Base-by-base conservation (phyloP, 169 alveolate genomes). In the Plasmodium cynomolgi region DNA sequence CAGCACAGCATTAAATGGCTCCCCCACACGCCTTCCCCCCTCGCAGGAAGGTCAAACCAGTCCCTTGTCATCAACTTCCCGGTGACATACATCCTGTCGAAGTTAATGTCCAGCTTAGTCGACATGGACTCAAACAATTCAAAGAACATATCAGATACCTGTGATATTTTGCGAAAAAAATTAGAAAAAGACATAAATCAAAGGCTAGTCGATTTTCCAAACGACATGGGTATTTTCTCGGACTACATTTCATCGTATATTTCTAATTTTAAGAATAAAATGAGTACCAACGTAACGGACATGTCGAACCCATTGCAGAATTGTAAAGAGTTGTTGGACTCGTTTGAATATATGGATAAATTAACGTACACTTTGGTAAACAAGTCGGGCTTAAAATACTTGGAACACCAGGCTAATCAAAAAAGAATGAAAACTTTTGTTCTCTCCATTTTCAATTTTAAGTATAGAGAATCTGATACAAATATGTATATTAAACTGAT, bases 61-160 rank as follows among this genome's bases (percentile, higher is more conserved):
- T 17, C 13, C 26, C 20, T 85, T 9, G n/a, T 85, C 5, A 75
- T 85, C 15, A 85, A 85, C 62, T 54, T 15, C 44, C 84, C 93
- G 15, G 81, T 85, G 44, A 85, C 93, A 13, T 44, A 85, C 44
- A 54, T 85, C 41, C 81, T 85, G 15, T 85, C 93, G 15, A 85
- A 54, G 77, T 17, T 85, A 50, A 5, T 39, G 7, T 5, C 41
- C 17, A 74, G 33, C 47, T 54, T 85, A 47, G 68, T 50, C 17
- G n/a, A 23, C 44, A 20, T 79, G 71, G 71, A 31, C 1, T 34
- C 73, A 20, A 50, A 85, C 81, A 34, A 75, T 50, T 29, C 37
- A 33, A 47, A 31, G 23, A 41, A 77, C 5, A 6, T 85, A 13
- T 15, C 37, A 3, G 11, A 5, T 47, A 6, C 81, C 8, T 75